A percentile compares a stretch with the other conserved stretches of the same genome.
phyloP scores from a whole-genome alignment of 441 rosid genomes.

The Syzygium malaccense region DNA sequence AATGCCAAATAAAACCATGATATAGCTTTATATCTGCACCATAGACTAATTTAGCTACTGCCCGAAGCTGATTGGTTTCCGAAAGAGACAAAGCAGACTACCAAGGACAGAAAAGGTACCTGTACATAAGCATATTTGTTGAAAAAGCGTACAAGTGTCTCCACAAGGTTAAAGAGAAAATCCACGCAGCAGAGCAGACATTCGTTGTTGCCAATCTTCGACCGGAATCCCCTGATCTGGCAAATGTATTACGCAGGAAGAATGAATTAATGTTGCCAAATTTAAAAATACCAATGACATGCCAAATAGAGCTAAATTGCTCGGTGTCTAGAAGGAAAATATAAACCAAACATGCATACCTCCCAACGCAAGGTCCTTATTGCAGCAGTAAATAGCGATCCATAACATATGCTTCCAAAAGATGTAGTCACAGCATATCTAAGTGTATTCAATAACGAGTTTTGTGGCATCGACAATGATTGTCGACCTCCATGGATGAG shows the following conservation, averaged over 20 bases:
- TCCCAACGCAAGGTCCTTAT: conserved; percentile 95
- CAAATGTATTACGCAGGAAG: conserved; percentile 4
- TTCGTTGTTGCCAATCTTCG: conserved; percentile 93
- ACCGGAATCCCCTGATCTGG: conserved; percentile 90
- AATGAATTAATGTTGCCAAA: not conserved
- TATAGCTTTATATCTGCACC: not conserved
- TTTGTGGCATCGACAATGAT: conserved; percentile 71
- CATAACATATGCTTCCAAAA: conserved; percentile 94
- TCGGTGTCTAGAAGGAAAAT: not conserved
- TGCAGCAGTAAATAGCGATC: conserved; percentile 94
- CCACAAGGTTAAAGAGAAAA: conserved; percentile 85
- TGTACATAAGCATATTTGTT: conserved; percentile 95
- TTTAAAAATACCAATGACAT: not conserved
- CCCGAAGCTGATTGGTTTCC: not conserved
- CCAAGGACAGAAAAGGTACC: conserved; percentile 30
- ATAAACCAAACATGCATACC: conserved; percentile 30
- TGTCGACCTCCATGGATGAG: conserved; percentile 75
- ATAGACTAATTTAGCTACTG: not conserved
- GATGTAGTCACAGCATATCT: conserved; percentile 87
- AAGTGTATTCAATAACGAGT: conserved; percentile 54
- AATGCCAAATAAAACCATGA: not conserved
- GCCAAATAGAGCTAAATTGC: not conserved
- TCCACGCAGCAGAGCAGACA: conserved; percentile 94
- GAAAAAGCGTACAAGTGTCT: conserved; percentile 94
- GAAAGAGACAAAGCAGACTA: not conserved